These are phyloP conservation scores for Leishmania lainsoni DNA, from an alignment of 208 protist genomes.

Conservation along the genomic window DNA sequence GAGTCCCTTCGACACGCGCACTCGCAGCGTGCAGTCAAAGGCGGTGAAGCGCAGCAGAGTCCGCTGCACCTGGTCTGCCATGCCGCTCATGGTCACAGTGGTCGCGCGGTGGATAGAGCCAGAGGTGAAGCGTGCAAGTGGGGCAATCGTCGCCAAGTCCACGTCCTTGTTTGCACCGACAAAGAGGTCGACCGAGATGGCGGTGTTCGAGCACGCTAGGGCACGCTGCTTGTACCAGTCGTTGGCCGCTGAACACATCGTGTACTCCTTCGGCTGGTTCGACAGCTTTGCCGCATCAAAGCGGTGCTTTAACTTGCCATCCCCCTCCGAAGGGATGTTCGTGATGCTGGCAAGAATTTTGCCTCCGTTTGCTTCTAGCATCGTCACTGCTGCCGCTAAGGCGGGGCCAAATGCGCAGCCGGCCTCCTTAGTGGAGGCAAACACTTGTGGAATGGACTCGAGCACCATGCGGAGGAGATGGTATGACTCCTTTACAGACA, in stretches of 20 bases:
- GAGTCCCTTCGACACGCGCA: constrained; percentile 90
- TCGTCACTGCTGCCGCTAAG: constrained; percentile 86
- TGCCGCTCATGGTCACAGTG: constrained; percentile 54
- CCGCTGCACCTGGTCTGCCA: constrained; percentile 66
- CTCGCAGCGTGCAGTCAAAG: constrained; percentile 96
- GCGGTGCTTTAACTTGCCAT: constrained; percentile 83
- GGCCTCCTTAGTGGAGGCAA: constrained; percentile 73
- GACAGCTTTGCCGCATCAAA: constrained; percentile 82
- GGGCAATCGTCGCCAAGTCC: constrained; percentile 92
- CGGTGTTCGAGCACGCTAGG: constrained; percentile 87
- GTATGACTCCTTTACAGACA: constrained; percentile 79
- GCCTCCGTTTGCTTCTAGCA: constrained; percentile 90
- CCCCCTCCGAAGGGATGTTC: constrained; percentile 87
- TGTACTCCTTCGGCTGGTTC: constrained; percentile 87
- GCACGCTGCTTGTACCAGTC: constrained; percentile 97
- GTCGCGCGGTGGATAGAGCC: constrained; percentile 74
- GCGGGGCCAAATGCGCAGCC: constrained; percentile 93
- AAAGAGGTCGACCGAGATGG: constrained; percentile 94
- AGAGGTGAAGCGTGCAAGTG: constrained; percentile 80
- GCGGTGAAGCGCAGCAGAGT: constrained; percentile 89
- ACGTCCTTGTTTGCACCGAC: constrained; percentile 70
- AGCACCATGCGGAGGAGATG: constrained; percentile 69
- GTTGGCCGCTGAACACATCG: constrained; percentile 79
- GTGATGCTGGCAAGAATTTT: constrained; percentile 92
- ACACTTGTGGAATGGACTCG: constrained; percentile 69